Evolutionary conservation across 169 alveolate species (phyloP), one percentile per base, ranked within the genome.

Genomic region (Eimeria falciformis): DNA sequence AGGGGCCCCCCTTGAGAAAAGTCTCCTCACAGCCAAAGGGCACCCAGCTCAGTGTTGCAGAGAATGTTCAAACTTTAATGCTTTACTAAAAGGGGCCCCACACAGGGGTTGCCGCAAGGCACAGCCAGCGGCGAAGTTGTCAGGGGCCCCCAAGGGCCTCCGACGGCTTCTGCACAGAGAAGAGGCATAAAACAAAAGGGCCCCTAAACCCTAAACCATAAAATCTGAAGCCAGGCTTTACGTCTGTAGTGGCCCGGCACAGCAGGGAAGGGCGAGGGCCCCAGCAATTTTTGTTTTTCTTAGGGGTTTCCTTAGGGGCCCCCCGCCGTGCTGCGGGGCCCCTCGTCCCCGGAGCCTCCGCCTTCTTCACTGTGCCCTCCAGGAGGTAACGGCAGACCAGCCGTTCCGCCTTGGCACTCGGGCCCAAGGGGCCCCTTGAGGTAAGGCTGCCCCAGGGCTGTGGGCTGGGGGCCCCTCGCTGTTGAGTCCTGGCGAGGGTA

Each of bases 391-490:
- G 3, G 65, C 65, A 53, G 25, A 3, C n/a, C 25, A 21, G 40
- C 40, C 40, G 40, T 33, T 33, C 40, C 2, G 40, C 40, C 40
- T 33, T 33, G 40, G 40, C 40, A 33, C 40, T 33, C 9, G 65
- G 85, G 58, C 85, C 85, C 85, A 56, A 11, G 21, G 37, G 85
- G 85, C 46, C 66, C 85, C 85, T 65, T 33, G 40, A 62, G 73
- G 23, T 62, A 62, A 3, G 82, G 82, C 55, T 71, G 55, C 25
- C 82, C 82, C n/a, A 71, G 6, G 5, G 82, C 40, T 17, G 2
- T 33, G 40, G 40, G 40, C 65, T 53, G 17, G 65, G 65, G 65
- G 25, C 65, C 65, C n/a, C 65, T 53, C 65, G 25, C 65, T 17
- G 25, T 53, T 21, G n/a, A 53, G 25, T 53, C 65, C 65, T 53